Percentiles rank a stretch among this genome's conserved stretches.
Evolutionary conservation across 345 rosid genomes (phyloP).

Genomic region (thale cress (Arabidopsis thaliana)): TAIR10.1 NC_003074.8:1750001-1750500

Average conservation of each 20-base stretch:
- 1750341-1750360: conserved; percentile 44
- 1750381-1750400: conserved; percentile 14
- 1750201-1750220: not conserved
- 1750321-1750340: conserved; percentile 38
- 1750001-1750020: not conserved
- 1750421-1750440: conserved; percentile 41
- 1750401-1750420: conserved; percentile 33
- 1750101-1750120: not conserved
- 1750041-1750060: not conserved
- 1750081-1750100: not conserved
- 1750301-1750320: conserved; percentile 27
- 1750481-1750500: conserved; percentile 31
- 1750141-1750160: not conserved
- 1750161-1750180: conserved; percentile 4
- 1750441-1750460: conserved; percentile 37
- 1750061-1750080: not conserved
- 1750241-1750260: not conserved
- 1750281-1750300: not conserved
- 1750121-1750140: not conserved
- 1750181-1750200: not conserved
- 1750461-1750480: conserved; percentile 37
- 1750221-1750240: too few relatives aligned
- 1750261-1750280: not conserved
- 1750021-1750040: not conserved
- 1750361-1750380: conserved; percentile 29